These are phyloP conservation scores for Microbotryum lychnidis-dioicae DNA, from an alignment of 1,284 basidiomycete species.

Conservation along the genomic window DNA sequence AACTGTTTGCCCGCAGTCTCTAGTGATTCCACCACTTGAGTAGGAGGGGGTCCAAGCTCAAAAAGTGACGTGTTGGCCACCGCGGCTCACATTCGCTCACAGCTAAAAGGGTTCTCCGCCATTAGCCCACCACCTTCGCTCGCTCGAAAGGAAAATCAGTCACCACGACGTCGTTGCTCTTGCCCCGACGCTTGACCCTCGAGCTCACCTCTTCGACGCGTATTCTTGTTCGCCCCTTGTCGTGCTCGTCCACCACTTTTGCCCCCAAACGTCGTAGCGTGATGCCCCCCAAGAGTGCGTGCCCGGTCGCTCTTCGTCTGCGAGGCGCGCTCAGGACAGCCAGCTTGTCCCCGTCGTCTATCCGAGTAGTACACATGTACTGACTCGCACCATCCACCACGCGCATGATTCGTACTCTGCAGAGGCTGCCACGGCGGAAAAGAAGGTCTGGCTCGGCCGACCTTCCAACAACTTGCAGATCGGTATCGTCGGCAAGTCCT, in stretches of 20 bases:
- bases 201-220: constrained; percentile 1
- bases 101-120: neutral
- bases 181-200: neutral
- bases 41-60: too few relatives aligned
- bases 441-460: constrained; percentile 75
- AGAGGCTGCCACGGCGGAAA: constrained; percentile 59
- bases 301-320: too few relatives aligned
- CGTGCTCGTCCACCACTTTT: neutral
- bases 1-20: neutral
- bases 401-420: constrained; percentile 57
- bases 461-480: constrained; percentile 85
- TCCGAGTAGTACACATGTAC: too few relatives aligned
- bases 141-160: neutral
- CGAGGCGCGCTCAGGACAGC: too few relatives aligned
- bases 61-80: too few relatives aligned
- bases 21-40: neutral
- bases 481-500: constrained; percentile 91
- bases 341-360: too few relatives aligned
- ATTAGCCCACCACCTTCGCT: neutral
- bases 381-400: constrained; percentile 47
- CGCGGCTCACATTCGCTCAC: too few relatives aligned
- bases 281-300: constrained; percentile 31
- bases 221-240: constrained; percentile 11
- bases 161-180: constrained; percentile 14
- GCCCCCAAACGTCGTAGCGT: constrained; percentile 4